Base-by-base conservation (phyloP, 495 filamentous ascomycete genomes). In the Penicillium robsamsonii region DNA sequence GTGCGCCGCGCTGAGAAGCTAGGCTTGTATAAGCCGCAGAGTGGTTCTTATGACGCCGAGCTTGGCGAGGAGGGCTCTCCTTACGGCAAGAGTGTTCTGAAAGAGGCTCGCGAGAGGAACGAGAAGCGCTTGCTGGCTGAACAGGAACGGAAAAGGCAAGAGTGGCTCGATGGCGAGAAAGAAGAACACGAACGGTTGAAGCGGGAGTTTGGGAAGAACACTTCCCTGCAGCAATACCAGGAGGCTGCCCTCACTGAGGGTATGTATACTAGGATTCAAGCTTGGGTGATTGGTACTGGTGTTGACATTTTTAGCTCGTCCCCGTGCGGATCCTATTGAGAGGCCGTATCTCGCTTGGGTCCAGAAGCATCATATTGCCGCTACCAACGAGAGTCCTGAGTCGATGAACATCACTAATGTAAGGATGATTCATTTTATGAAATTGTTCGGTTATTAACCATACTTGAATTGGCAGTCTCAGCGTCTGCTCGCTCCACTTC, bases 401-500 rank as follows among this genome's bases (percentile, higher is more conserved):
- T 53, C 69, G 4, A 59, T 61, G 18, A 45, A 70, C 4, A 49
- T 77, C 12, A 73, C 71, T 13, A 75, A 63, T 38, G 76, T 79
- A 69, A 43, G 69, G 17, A 48, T 47, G 10, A 4, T 5, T 6
- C 42, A 30, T 38, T 4, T n/a, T 24, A 17, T 30, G 10, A 7
- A 24, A 25, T 44, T 46, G 4, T 45, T 18, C 30, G 10, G 15
- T 27, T 35, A 22, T 56, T 60, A 46, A 67, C 46, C 9, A 13
- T 46, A 3, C 22, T 31, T 43, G 7, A 27, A 11, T 31, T 38
- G n/a, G 37, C 46, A 79, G 76, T 41, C 67, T 41, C 76, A 83
- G 59, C 89, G 90, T 18, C 70, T 96, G 15, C 69, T 81, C n/a
- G 87, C 89, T 18, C 81, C 84, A 30, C 67, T 82, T 4, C 64